A percentile compares a stretch with the other conserved stretches of the same genome.
phyloP scores from a whole-genome alignment of 2,329 filamentous ascomycete genomes.

The Alternaria dauci region DNA sequence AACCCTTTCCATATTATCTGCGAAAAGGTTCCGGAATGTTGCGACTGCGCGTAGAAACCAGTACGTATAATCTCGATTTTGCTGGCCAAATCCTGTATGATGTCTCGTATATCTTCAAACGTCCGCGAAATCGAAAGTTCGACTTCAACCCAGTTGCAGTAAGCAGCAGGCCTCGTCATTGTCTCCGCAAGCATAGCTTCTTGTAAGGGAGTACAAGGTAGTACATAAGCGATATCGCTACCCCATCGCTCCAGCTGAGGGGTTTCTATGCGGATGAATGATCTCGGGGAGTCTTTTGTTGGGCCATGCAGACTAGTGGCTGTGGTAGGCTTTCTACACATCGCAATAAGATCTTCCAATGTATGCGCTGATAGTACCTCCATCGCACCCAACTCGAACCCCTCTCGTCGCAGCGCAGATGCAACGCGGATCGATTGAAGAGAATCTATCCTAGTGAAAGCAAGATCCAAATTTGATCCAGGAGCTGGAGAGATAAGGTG shows the following conservation, averaged over 20 bases:
- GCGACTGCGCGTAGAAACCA: conserved; percentile 67
- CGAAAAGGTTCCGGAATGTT: conserved; percentile 59
- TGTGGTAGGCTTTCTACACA: conserved; percentile 23
- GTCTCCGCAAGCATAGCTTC: conserved; percentile 83
- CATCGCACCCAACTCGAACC: conserved; percentile 65
- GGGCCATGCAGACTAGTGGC: background rate
- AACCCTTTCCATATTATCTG: conserved; percentile 71
- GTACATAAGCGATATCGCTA: conserved; percentile 46
- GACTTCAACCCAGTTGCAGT: conserved; percentile 81
- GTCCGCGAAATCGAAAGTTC: conserved; percentile 56
- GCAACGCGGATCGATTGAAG: conserved; percentile 69
- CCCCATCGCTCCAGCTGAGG: conserved; percentile 23
- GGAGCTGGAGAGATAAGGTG: conserved; percentile 54
- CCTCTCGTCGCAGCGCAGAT: conserved; percentile 67
- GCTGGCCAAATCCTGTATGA: conserved; percentile 31
- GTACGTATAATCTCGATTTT: conserved; percentile 75
- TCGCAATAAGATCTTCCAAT: conserved; percentile 42
- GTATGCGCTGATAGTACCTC: conserved; percentile 68
- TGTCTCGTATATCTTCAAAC: conserved; percentile 52
- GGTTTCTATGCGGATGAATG: background rate
- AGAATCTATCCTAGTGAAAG: conserved; percentile 71
- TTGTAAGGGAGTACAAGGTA: conserved; percentile 77
- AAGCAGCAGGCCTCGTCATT: conserved; percentile 64
- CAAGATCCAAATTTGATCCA: conserved; percentile 55
- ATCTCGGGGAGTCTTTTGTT: background rate